A percentile compares a stretch with the other conserved stretches of the same genome.
Evolutionary conservation across 2,329 filamentous ascomycete species (phyloP).

Genomic region (Exophiala alcalophila): DNA sequence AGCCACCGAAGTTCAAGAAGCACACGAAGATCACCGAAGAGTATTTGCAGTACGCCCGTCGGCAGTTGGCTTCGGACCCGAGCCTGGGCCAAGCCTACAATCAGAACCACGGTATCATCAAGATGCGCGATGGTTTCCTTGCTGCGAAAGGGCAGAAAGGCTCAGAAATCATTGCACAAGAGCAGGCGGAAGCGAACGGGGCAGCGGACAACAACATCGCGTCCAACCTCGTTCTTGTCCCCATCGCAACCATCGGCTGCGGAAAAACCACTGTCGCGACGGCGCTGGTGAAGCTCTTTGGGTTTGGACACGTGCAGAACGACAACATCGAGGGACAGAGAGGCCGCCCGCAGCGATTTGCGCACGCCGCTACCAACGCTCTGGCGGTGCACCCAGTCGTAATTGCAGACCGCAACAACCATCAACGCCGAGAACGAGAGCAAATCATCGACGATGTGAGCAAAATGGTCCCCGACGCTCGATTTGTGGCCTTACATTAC

Average conservation of each 20-base stretch:
- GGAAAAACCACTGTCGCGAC: slow-evolving; percentile 92
- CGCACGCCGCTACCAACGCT: slow-evolving; percentile 63
- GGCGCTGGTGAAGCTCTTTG: slow-evolving; percentile 76
- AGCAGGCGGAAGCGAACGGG: slow-evolving; percentile 41
- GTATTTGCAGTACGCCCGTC: slow-evolving; percentile 78
- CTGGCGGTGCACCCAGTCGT: slow-evolving; percentile 68
- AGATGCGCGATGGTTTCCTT: slow-evolving; percentile 83
- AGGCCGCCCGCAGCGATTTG: slow-evolving; percentile 74
- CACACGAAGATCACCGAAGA: slow-evolving; percentile 86
- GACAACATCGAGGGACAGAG: slow-evolving; percentile 84
- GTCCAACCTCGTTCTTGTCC: slow-evolving; percentile 63
- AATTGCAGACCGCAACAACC: slow-evolving; percentile 92
- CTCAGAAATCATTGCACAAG: slow-evolving; percentile 77
- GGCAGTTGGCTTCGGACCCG: slow-evolving; percentile 66
- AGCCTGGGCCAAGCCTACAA: slow-evolving; percentile 69
- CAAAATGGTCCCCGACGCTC: slow-evolving; percentile 59
- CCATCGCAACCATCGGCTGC: slow-evolving; percentile 90
- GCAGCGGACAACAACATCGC: slow-evolving; percentile 3
- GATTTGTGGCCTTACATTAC: slow-evolving; percentile 83
- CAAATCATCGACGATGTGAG: slow-evolving; percentile 80
- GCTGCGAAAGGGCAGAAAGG: slow-evolving; percentile 79
- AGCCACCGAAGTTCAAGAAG: slow-evolving; percentile 75
- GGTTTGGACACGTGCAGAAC: slow-evolving; percentile 92
- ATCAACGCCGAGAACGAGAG: slow-evolving; percentile 78
- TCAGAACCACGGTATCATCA: slow-evolving; percentile 91